These are phyloP conservation scores for Arthrobotrys musiformis DNA, from an alignment of 2,329 filamentous ascomycete genomes.

Conservation along the genomic window DNA sequence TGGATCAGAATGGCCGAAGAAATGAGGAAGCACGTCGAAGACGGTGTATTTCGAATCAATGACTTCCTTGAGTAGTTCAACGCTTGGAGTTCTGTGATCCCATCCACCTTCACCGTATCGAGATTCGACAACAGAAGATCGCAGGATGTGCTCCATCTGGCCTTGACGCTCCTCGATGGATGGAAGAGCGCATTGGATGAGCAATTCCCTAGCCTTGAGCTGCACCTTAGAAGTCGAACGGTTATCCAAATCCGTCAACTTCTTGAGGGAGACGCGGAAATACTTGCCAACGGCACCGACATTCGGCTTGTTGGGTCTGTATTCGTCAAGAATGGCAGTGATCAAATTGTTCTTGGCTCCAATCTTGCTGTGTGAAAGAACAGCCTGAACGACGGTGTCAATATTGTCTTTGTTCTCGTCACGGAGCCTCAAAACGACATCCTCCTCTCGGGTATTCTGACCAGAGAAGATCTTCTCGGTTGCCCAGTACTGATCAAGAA, in stretches of 20 bases:
- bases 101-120: slow-evolving; percentile 95
- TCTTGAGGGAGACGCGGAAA: slow-evolving; percentile 82
- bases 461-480: slow-evolving; percentile 88
- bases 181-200: slow-evolving; percentile 96
- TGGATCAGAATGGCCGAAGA: slow-evolving; percentile 92
- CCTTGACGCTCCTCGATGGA: slow-evolving; percentile 93
- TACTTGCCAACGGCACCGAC: slow-evolving; percentile 88
- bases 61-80: slow-evolving; percentile 94
- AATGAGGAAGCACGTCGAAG: slow-evolving; percentile 92
- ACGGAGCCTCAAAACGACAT: slow-evolving; percentile 90
- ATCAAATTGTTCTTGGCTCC: slow-evolving; percentile 93
- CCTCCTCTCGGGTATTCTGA: slow-evolving; percentile 86
- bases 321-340: slow-evolving; percentile 89
- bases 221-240: slow-evolving; percentile 91
- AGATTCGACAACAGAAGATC: slow-evolving; percentile 95
- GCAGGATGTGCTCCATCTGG: slow-evolving; percentile 98
- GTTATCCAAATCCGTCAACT: slow-evolving; percentile 89
- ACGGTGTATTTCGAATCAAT: slow-evolving; percentile 99
- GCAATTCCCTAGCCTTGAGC: slow-evolving; percentile 93
- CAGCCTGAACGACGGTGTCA: slow-evolving; percentile 82
- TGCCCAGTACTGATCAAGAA: slow-evolving; percentile 83
- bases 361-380: slow-evolving; percentile 92
- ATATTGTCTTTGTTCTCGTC: slow-evolving; percentile 97
- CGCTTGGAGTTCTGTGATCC: slow-evolving; percentile 92
- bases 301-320: slow-evolving; percentile 92